Evolutionary conservation across 805 yeast genomes (phyloP).

Genomic region (Ogataea sp.): DNA sequence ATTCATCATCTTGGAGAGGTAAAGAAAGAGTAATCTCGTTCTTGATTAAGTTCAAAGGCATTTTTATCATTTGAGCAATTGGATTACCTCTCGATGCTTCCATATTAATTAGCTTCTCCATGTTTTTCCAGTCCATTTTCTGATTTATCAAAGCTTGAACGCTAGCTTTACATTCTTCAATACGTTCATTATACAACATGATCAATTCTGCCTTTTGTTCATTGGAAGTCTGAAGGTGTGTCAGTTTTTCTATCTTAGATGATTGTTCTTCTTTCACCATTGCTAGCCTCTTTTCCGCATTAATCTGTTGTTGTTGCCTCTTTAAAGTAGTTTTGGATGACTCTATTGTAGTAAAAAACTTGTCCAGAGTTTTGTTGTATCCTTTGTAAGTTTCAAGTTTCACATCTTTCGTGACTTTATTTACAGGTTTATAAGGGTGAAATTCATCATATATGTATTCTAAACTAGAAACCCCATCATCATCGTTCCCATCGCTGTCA

Average conservation of each 20-base stretch:
- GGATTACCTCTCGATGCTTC: constrained; percentile 62
- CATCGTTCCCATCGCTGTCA: too few relatives aligned
- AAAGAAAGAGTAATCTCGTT: constrained; percentile 56
- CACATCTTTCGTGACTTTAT: constrained; percentile 19
- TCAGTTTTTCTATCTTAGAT: constrained; percentile 58
- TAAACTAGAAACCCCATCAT: constrained; percentile 8
- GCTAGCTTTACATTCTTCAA: constrained; percentile 62
- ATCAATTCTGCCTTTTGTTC: constrained; percentile 66
- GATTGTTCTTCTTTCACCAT: constrained; percentile 69
- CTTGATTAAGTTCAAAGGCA: constrained; percentile 64
- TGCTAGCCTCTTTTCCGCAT: constrained; percentile 66
- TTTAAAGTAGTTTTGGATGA: constrained; percentile 68
- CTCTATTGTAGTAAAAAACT: constrained; percentile 78
- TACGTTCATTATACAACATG: constrained; percentile 57
- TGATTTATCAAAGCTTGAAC: constrained; percentile 64
- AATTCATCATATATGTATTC: constrained; percentile 44
- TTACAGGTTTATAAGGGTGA: constrained; percentile 42
- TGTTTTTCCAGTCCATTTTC: constrained; percentile 91
- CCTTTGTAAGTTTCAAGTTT: constrained; percentile 44
- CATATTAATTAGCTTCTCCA: constrained; percentile 61
- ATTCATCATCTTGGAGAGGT: constrained; percentile 27
- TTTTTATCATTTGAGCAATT: constrained; percentile 51
- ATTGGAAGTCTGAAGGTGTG: constrained; percentile 54
- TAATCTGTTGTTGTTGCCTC: constrained; percentile 68
- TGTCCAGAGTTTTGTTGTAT: constrained; percentile 76